Evolutionary conservation across 1,284 basidiomycete species (phyloP), one percentile per base, ranked within the genome.

Genomic region (Trametes versicolor): DNA sequence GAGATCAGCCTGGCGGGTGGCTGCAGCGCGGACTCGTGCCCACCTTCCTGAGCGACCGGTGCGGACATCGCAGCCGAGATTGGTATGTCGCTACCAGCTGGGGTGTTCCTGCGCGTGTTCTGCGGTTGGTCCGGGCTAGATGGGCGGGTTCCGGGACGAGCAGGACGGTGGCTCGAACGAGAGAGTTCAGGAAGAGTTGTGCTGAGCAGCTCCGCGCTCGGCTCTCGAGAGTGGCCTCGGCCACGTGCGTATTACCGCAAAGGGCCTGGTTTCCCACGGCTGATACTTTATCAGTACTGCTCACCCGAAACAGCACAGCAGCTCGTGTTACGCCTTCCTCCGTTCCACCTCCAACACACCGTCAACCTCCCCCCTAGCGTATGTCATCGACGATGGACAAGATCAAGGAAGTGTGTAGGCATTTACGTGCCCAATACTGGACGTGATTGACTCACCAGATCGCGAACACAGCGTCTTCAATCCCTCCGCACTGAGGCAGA

Each of bases 401-500:
- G 83, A 92, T 94, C 79, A 91, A 83, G 79, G 88, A 91, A 82
- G 92, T 89, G 67, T 27, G 78, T 56, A 7, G 7, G 29, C n/a
- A 37, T 13, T 43, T 27, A 29, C 29, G n/a, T 13, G 39, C 25
- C 4, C 19, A 37, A n/a, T 47, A 9, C 13, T n/a, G 27, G 23
- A 27, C 43, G 25, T 43, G 37, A n/a, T 15, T 21, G 15, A 54
- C 54, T 68, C 47, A 63, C 29, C 36, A 23, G 56, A 43, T 52
- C 49, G 43, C 19, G 64, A 48, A 55, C 49, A 29, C 70, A 93
- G 92, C 92, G 88, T 90, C 79, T 94, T 79, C 83, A 77, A 74
- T 64, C 77, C 54, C 85, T 99, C 74, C 95, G 96, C 71, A 77
- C 80, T 58, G 97, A 99, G 84, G 96, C 95, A 60, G 97, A 99